Conservation (phyloP, 371 early-diverging fungal species). For the Mucor indicus region DNA sequence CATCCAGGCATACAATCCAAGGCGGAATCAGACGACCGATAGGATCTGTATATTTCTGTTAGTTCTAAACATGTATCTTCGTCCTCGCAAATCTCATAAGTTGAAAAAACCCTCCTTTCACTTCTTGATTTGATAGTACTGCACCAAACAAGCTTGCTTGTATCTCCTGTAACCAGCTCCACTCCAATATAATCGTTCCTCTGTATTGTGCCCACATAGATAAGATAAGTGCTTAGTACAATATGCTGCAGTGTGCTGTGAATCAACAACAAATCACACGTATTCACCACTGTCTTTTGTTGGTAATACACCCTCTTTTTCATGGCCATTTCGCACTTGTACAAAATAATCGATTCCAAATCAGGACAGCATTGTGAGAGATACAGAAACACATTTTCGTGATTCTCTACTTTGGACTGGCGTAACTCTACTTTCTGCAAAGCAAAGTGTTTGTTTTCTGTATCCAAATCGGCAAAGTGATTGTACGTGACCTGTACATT, state of each 20-base stretch:
- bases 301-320: background rate
- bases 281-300: background rate
- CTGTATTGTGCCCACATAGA: constrained; percentile 5
- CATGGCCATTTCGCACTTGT: constrained; percentile 1
- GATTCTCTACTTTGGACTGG: constrained; percentile 10
- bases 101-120: background rate
- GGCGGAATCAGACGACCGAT: background rate
- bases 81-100: background rate
- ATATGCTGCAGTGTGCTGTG: background rate
- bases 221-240: constrained; percentile 4
- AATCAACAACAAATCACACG: background rate
- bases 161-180: background rate
- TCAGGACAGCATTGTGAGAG: constrained; percentile 9
- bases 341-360: background rate
- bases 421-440: background rate
- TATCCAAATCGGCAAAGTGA: background rate
- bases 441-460: background rate
- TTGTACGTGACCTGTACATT: constrained; percentile 10
- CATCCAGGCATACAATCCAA: constrained; percentile 8
- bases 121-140: background rate
- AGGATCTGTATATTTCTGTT: background rate
- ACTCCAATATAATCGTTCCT: constrained; percentile 13
- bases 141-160: constrained; percentile 3
- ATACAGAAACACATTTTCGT: constrained; percentile 4
- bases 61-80: constrained; percentile 3